Evolutionary conservation across 352 stramenopile species (phyloP), one percentile per base, ranked within the genome.

Genomic region (Phytopythium helicoides): DNA sequence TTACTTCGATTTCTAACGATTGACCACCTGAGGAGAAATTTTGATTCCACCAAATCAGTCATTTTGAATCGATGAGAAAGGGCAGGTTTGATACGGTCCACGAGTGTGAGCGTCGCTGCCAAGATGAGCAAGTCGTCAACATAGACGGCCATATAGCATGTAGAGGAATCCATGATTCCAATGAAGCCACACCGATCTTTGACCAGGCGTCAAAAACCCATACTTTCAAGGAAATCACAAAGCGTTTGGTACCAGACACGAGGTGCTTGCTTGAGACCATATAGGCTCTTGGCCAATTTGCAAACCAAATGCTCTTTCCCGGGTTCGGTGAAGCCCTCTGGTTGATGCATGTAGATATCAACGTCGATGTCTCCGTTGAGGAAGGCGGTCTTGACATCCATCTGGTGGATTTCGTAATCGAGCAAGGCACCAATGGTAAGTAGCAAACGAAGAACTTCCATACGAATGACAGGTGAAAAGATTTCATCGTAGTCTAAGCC

Each of bases 331-430:
- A 58, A 56, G 0, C 41, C 47, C 41, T 60, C 38, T 23, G 42
- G 44, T 12, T 63, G 54, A 3, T 56, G 37, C 52, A 65, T 62
- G 52, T 62, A 68, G 0, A 68, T 52, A 9, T 65, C 54, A 33
- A 65, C 55, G 1, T 60, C 38, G 0, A 72, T 42, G 2, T 16
- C 33, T 3, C 58, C 51, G 26, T 72, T 51, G 3, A 65, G 23
- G 22, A 68, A 72, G 0, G 51, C 59, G 0, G 54, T 72, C 16
- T 65, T 62, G 6, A 68, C 45, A 65, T 72, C 64, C 50, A 68
- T 64, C 16, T 68, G 58, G 9, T 60, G 36, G n/a, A 64, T 47
- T 26, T 64, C 51, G 18, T 52, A 59, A 34, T 72, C 50, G 0
- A 62, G 41, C 1, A 48, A 16, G 2, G 56, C 56, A n/a, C 33